These are phyloP conservation scores for Bassia scoparia DNA, from an alignment of 148 eudicot genomes.

Conservation along the genomic window DNA sequence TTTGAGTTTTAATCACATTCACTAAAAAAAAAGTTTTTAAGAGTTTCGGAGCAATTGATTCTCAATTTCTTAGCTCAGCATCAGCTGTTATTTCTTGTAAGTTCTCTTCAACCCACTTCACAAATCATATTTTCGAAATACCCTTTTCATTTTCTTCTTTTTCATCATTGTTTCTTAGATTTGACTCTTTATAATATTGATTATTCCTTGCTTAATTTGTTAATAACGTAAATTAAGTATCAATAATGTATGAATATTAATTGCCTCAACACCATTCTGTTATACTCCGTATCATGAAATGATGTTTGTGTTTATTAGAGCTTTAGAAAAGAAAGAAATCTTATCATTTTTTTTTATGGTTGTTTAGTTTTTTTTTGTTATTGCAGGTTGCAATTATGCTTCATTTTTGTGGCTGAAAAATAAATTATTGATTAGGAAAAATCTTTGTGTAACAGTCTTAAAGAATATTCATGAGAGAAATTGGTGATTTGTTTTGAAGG, in stretches of 20 bases:
- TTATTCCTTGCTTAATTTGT: background rate
- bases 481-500: slow-evolving; percentile 13
- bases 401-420: slow-evolving; percentile 3
- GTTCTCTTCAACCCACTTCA: slow-evolving; percentile 33
- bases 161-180: background rate
- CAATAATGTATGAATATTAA: too few species aligned
- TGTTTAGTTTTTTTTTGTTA: background rate
- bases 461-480: background rate
- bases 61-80: slow-evolving; percentile 23
- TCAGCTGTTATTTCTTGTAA: slow-evolving; percentile 27
- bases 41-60: slow-evolving; percentile 10
- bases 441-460: background rate
- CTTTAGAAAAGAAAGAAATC: background rate
- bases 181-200: background rate
- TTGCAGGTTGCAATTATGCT: slow-evolving; percentile 25
- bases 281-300: background rate
- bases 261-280: background rate
- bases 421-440: slow-evolving; percentile 4
- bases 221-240: background rate
- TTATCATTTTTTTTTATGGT: background rate
- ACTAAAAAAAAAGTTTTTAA: too few species aligned
- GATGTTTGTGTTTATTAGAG: background rate
- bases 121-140: slow-evolving; percentile 6
- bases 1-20: too few species aligned
- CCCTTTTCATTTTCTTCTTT: slow-evolving; percentile 27